These are phyloP conservation scores for Fusarium beomiforme DNA, from an alignment of 2,329 filamentous ascomycete species.

Conservation along the genomic window DNA sequence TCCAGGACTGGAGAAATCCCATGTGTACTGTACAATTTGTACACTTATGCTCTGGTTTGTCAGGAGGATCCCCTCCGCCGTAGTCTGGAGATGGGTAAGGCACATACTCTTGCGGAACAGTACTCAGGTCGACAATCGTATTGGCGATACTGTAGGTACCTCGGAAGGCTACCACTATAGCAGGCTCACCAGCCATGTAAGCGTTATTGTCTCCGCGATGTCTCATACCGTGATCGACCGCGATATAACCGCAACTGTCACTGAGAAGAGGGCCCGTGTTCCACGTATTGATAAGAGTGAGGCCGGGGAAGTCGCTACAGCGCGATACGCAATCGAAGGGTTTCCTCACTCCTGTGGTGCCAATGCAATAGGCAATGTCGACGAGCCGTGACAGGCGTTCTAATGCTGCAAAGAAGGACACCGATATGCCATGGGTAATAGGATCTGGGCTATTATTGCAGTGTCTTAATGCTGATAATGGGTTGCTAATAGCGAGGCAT, in stretches of 20 bases:
- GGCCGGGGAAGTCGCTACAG: conserved; percentile 82
- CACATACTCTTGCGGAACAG: conserved; percentile 87
- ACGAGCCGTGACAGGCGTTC: conserved; percentile 91
- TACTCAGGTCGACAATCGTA: conserved; percentile 89
- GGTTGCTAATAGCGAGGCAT: conserved; percentile 13
- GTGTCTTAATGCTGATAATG: conserved; percentile 20
- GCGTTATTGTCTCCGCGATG: conserved; percentile 26
- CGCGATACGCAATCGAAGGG: conserved; percentile 89
- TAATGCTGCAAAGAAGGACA: conserved; percentile 76
- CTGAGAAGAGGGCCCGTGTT: conserved; percentile 87
- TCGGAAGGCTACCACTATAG: conserved; percentile 87
- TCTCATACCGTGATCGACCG: conserved; percentile 72
- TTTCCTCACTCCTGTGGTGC: conserved; percentile 79
- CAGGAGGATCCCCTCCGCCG: conserved; percentile 47
- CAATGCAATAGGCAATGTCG: conserved; percentile 94
- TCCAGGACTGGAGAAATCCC: conserved; percentile 90
- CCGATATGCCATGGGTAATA: conserved; percentile 55
- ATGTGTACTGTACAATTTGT: conserved; percentile 90
- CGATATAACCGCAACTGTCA: conserved; percentile 94
- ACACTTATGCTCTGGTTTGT: conserved; percentile 67
- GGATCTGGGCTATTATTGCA: background rate
- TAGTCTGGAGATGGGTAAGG: conserved; percentile 77
- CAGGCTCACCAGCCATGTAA: conserved; percentile 34
- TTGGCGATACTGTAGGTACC: conserved; percentile 96
- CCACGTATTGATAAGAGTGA: conserved; percentile 86